phyloP scores from a whole-genome alignment of 352 stramenopile species.

The Pythium guiyangense region DNA sequence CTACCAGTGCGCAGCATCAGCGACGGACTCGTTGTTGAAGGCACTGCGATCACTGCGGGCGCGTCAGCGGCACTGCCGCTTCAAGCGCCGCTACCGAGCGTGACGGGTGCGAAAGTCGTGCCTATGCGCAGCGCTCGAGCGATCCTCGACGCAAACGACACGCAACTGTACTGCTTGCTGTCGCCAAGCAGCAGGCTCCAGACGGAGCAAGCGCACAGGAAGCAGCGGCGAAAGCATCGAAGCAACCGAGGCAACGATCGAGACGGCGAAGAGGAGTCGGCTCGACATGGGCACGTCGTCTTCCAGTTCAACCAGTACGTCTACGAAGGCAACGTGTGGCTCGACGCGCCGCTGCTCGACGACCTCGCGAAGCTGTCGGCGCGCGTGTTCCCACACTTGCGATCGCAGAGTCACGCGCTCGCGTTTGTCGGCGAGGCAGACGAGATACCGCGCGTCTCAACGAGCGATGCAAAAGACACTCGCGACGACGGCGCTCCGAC shows the following conservation, averaged over 20 bases:
- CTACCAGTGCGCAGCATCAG: conserved; percentile 17
- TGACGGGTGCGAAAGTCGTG: conserved; percentile 16
- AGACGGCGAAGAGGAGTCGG: too few species aligned
- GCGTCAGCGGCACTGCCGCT: not conserved
- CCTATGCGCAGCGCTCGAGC: conserved; percentile 7
- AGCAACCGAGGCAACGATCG: conserved; percentile 5
- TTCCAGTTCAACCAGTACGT: conserved; percentile 70
- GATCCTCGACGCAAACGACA: conserved; percentile 49
- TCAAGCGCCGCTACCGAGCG: not conserved
- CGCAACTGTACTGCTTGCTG: conserved; percentile 52
- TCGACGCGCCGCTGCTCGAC: conserved; percentile 26
- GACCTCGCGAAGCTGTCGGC: conserved; percentile 35
- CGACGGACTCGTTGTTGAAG: conserved; percentile 6
- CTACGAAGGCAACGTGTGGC: conserved; percentile 31
- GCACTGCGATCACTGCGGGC: not conserved
- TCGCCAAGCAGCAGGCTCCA: too few species aligned
- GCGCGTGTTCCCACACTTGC: conserved; percentile 36
- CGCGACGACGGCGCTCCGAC: not conserved
- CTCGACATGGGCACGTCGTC: conserved; percentile 39
- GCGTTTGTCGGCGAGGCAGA: conserved; percentile 29
- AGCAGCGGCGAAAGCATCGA: not conserved
- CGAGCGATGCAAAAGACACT: not conserved
- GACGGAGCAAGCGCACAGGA: not conserved
- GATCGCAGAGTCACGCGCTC: conserved; percentile 33
- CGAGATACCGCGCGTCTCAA: conserved; percentile 24